Base-by-base conservation (phyloP, 331 rosid species). In the Quercus lobata region DNA sequence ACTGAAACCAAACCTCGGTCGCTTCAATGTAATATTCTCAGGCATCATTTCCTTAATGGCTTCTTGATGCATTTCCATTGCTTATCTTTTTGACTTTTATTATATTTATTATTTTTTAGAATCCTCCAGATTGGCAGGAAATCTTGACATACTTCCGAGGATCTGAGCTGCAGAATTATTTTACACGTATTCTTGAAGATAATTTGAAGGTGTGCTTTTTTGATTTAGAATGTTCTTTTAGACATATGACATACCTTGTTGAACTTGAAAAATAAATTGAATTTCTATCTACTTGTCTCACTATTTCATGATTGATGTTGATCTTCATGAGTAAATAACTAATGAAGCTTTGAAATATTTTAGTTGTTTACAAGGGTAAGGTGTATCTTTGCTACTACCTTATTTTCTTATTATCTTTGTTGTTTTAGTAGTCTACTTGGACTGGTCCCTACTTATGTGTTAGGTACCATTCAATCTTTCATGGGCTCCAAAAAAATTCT, bases 121-220 rank as follows among this genome's bases (percentile, higher is more conserved):
- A 89, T 24, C 99, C 98, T 12, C 99, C 99, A 37, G 99, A 96
- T 72, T 96, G 99, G 97, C 99, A 96, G 82, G 99, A 96, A 82
- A 96, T 93, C 75, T 86, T 96, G 77, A 93, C 99, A 29, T 82
- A 96, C 79, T 96, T 96, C 75, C 90, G 98, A 77, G 99, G 99
- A 57, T 96, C 99, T 37, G 99, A 96, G 83, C 82, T 96, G 86
- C 99, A 96, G 83, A 93, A 93, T 86, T 96, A 96, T 82, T 96
- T 96, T 69, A 93, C 99, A 24, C 99, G 99, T 37, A 90, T 93
- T 73, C 89, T 96, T 9, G 98, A 96, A 86, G 99, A 96, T 76
- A 89, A 93, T 86, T 79, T 96, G 77, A 96, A 96, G 99, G 99
- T 93, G 34, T 71, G 49, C 54, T 7, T 62, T 49, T 21, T 9